Evolutionary conservation across 2,329 filamentous ascomycete species (phyloP).

Genomic region (Cladosporium phlei): DNA sequence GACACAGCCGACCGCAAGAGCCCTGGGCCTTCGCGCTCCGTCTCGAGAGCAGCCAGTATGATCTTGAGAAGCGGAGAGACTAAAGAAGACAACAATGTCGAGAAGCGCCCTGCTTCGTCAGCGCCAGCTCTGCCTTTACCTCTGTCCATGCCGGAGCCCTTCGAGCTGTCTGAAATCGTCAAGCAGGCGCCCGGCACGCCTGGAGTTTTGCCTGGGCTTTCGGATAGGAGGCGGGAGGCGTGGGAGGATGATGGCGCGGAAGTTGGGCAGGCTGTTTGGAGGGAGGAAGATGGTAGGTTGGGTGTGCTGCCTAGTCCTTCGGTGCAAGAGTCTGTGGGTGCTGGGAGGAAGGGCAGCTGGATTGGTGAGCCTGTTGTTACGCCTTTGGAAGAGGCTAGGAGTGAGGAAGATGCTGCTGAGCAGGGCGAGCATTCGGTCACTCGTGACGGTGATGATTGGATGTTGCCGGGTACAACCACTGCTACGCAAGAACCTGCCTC

Average conservation of each 20-base stretch:
- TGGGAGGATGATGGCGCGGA: conserved; percentile 12
- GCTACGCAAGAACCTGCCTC: too few species aligned
- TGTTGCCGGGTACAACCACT: too few species aligned
- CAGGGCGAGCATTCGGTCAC: too few species aligned
- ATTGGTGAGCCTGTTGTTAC: conserved; percentile 17
- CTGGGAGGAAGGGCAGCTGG: conserved; percentile 6
- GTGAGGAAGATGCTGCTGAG: not conserved
- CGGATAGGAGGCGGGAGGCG: not conserved
- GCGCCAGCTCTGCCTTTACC: not conserved
- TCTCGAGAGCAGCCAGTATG: conserved; percentile 1
- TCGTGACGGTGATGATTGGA: not conserved
- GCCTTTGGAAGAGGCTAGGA: conserved; percentile 16
- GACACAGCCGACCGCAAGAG: not conserved
- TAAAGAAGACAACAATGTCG: too few species aligned
- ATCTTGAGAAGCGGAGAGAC: not conserved
- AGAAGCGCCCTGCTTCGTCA: not conserved
- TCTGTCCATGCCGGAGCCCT: not conserved
- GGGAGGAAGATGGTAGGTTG: conserved; percentile 15
- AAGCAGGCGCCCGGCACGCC: not conserved
- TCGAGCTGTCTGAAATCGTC: too few species aligned
- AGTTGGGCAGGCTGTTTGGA: not conserved
- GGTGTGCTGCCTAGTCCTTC: conserved; percentile 28
- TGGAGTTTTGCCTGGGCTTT: conserved; percentile 14
- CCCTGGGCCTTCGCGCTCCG: conserved; percentile 4
- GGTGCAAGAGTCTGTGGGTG: not conserved